These are phyloP conservation scores for Colletotrichum simmondsii DNA, from an alignment of 2,329 filamentous ascomycete genomes.

Conservation along the genomic window DNA sequence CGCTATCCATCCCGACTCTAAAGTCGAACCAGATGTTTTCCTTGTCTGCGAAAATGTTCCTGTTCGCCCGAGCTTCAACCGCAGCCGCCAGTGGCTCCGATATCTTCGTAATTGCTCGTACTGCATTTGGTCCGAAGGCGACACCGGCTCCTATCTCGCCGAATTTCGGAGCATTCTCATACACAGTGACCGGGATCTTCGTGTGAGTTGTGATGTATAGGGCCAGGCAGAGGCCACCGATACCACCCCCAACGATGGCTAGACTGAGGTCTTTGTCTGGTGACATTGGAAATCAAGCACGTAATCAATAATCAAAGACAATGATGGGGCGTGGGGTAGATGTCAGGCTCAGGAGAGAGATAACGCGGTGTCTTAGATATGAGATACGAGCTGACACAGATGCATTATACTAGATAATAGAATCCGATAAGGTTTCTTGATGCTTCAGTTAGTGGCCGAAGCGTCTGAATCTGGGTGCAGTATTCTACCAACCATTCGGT, in stretches of 20 bases:
- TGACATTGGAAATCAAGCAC: too few species aligned
- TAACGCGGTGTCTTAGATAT: too few species aligned
- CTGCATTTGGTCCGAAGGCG: conserved; percentile 60
- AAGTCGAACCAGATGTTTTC: conserved; percentile 37
- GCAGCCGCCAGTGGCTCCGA: conserved; percentile 48
- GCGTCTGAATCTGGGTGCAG: too few species aligned
- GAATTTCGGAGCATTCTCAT: too few species aligned
- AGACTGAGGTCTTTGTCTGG: conserved; percentile 36
- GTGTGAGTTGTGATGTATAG: conserved; percentile 53
- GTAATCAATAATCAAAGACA: too few species aligned
- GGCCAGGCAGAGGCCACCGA: conserved; percentile 59
- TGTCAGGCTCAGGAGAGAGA: too few species aligned
- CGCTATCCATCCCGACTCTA: conserved; percentile 20
- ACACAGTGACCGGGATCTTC: conserved; percentile 48
- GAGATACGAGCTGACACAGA: too few species aligned
- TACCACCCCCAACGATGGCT: conserved; percentile 63
- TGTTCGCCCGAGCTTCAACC: conserved; percentile 33
- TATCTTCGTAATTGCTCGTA: conserved; percentile 51
- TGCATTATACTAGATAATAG: too few species aligned
- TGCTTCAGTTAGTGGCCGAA: too few species aligned
- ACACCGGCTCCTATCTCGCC: conserved; percentile 55
- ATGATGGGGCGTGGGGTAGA: too few species aligned
- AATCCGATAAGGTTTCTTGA: too few species aligned
- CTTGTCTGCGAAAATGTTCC: conserved; percentile 1
- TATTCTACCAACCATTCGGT: too few species aligned